Evolutionary conservation across 768 basidiomycete species (phyloP).

Genomic region (Lentinula raphanica): DNA sequence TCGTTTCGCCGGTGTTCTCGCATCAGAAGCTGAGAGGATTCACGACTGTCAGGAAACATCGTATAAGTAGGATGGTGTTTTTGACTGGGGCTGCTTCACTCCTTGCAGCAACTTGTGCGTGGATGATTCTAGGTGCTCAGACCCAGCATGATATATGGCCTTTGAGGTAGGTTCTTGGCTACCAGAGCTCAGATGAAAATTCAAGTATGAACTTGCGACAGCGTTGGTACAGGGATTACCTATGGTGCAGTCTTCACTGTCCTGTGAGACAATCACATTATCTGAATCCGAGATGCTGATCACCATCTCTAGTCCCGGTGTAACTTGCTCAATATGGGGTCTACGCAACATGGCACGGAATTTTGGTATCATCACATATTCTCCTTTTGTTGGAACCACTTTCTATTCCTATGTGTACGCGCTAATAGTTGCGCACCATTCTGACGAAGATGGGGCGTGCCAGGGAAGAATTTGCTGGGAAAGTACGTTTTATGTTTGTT

Average conservation of each 20-base stretch:
- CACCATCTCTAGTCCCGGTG: constrained; percentile 49
- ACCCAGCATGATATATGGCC: constrained; percentile 56
- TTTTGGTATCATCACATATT: constrained; percentile 69
- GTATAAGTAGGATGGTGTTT: constrained; percentile 60
- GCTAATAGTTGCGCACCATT: constrained; percentile 51
- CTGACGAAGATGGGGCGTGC: constrained; percentile 42
- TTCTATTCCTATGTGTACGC: constrained; percentile 79
- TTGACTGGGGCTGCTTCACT: constrained; percentile 43
- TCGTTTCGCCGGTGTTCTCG: constrained; percentile 57
- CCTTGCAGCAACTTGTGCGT: constrained; percentile 48
- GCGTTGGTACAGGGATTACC: constrained; percentile 59
- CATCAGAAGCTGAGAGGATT: constrained; percentile 31
- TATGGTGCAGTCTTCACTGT: constrained; percentile 72
- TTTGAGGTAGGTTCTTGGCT: constrained; percentile 48
- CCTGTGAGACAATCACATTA: constrained; percentile 40
- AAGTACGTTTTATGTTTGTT: constrained; percentile 55
- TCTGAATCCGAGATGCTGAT: neutral
- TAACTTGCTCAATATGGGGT: constrained; percentile 72
- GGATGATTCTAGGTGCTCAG: constrained; percentile 45
- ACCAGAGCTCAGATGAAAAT: neutral
- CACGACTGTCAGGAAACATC: constrained; percentile 41
- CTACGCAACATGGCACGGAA: constrained; percentile 66
- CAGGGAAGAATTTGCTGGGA: constrained; percentile 59
- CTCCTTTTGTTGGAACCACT: constrained; percentile 71
- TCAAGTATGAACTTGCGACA: constrained; percentile 19